phyloP scores from a whole-genome alignment of 441 rosid genomes.

The Mallotus japonicus region DNA sequence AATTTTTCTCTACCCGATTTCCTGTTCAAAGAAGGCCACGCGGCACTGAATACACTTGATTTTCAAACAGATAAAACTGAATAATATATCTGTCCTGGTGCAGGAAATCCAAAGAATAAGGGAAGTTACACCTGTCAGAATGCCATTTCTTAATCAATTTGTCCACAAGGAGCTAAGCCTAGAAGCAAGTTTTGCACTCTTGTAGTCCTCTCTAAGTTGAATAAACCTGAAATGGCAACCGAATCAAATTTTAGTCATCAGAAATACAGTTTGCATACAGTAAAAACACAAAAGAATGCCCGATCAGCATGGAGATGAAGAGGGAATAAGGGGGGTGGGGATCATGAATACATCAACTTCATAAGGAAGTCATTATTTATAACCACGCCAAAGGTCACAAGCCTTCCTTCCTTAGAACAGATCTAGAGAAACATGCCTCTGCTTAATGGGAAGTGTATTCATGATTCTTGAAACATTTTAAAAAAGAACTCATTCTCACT shows the following conservation, averaged over 20 bases:
- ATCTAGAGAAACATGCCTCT: neutral
- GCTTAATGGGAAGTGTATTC: slow-evolving; percentile 7
- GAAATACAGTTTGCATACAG: neutral
- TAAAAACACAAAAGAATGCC: neutral
- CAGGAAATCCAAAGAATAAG: slow-evolving; percentile 16
- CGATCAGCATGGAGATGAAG: neutral
- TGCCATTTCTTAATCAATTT: slow-evolving; percentile 38
- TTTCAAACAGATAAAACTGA: slow-evolving; percentile 1
- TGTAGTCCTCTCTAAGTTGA: slow-evolving; percentile 94
- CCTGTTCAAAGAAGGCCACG: slow-evolving; percentile 7
- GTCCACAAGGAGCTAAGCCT: slow-evolving; percentile 79
- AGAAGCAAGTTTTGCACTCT: slow-evolving; percentile 89
- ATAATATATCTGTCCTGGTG: slow-evolving; percentile 11
- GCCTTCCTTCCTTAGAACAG: neutral
- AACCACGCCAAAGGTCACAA: neutral
- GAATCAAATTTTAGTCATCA: slow-evolving; percentile 1
- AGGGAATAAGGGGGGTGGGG: neutral
- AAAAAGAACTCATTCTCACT: too few species aligned
- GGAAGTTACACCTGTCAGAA: slow-evolving; percentile 20
- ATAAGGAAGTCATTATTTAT: neutral
- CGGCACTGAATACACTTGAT: neutral
- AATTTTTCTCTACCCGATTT: slow-evolving; percentile 16
- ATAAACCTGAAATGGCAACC: slow-evolving; percentile 62
- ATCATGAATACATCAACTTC: neutral
- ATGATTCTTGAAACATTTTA: slow-evolving; percentile 4